phyloP scores from a whole-genome alignment of 805 yeast genomes.

The Hagleromyces aurorensis region DNA sequence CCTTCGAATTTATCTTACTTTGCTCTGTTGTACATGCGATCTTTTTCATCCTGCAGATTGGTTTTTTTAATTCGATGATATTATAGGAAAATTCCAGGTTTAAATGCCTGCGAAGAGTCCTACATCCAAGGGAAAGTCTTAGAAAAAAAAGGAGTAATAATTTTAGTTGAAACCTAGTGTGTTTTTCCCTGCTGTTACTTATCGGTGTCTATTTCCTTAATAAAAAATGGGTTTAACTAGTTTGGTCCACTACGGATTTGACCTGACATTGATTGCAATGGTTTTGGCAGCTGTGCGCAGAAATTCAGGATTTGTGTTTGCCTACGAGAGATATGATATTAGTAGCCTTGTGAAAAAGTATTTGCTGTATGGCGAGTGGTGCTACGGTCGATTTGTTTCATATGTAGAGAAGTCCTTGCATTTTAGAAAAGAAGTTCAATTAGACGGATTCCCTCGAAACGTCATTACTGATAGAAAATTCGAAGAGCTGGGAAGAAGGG shows the following conservation, averaged over 20 bases:
- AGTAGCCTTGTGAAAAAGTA: constrained; percentile 45
- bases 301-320: constrained; percentile 61
- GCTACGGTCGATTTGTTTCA: constrained; percentile 43
- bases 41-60: no score
- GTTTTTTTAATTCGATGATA: neutral
- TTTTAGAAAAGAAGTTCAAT: constrained; percentile 32
- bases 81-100: constrained; percentile 1
- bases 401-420: constrained; percentile 41
- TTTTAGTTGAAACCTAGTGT: no score
- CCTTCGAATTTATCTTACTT: constrained; percentile 3
- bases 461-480: constrained; percentile 19
- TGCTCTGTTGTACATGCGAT: neutral
- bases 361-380: constrained; percentile 51
- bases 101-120: constrained; percentile 2
- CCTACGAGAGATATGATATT: constrained; percentile 31
- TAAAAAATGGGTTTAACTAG: constrained; percentile 12
- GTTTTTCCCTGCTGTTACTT: no score
- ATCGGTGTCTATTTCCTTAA: no score
- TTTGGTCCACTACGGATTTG: constrained; percentile 60
- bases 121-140: neutral
- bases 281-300: constrained; percentile 80
- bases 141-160: neutral
- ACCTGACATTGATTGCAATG: constrained; percentile 70
- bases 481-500: constrained; percentile 19
- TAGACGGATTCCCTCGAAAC: constrained; percentile 17